Percentiles rank a stretch among this genome's conserved stretches.
These are phyloP conservation scores for Lagenidium sp. DNA, from an alignment of 352 stramenopile genomes.

Conservation along the genomic window DNA sequence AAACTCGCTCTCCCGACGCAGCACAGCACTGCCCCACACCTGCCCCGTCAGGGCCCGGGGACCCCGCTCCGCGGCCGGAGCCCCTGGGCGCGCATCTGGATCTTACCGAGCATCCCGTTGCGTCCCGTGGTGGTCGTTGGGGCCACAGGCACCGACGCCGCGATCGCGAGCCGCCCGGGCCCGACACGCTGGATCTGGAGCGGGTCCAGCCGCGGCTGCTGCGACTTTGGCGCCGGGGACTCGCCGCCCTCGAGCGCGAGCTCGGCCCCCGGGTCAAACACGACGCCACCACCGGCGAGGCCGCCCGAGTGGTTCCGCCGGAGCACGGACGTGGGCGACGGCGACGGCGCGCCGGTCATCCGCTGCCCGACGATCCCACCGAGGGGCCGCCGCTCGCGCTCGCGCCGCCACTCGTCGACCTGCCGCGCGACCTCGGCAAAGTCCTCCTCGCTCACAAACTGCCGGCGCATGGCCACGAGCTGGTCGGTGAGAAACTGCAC, in stretches of 20 bases:
- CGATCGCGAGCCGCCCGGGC: slow-evolving; percentile 13
- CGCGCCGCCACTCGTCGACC: slow-evolving; percentile 23
- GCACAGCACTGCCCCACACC: neutral
- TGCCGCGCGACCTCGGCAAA: slow-evolving; percentile 29
- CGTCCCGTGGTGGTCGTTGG: slow-evolving; percentile 2
- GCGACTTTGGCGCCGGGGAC: slow-evolving; percentile 34
- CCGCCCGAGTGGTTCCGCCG: slow-evolving; percentile 10
- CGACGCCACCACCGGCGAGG: too few species aligned
- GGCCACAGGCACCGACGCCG: neutral
- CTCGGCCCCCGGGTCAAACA: too few species aligned
- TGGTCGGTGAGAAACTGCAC: slow-evolving; percentile 25
- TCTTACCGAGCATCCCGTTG: slow-evolving; percentile 27
- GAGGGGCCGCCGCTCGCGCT: slow-evolving; percentile 14
- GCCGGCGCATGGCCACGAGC: slow-evolving; percentile 25
- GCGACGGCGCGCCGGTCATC: neutral
- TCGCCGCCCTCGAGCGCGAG: too few species aligned
- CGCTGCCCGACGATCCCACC: slow-evolving; percentile 23
- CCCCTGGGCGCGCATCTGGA: slow-evolving; percentile 45
- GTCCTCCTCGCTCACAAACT: slow-evolving; percentile 39
- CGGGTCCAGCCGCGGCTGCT: slow-evolving; percentile 55
- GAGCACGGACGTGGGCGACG: neutral
- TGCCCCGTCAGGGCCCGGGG: too few species aligned
- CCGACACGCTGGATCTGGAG: slow-evolving; percentile 35
- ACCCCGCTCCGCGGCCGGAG: slow-evolving; percentile 38
- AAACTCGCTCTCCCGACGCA: neutral